A percentile compares a stretch with the other conserved stretches of the same genome.
These are phyloP conservation scores for Tanacetum coccineum DNA, from an alignment of 129 eudicot species.

Conservation along the genomic window DNA sequence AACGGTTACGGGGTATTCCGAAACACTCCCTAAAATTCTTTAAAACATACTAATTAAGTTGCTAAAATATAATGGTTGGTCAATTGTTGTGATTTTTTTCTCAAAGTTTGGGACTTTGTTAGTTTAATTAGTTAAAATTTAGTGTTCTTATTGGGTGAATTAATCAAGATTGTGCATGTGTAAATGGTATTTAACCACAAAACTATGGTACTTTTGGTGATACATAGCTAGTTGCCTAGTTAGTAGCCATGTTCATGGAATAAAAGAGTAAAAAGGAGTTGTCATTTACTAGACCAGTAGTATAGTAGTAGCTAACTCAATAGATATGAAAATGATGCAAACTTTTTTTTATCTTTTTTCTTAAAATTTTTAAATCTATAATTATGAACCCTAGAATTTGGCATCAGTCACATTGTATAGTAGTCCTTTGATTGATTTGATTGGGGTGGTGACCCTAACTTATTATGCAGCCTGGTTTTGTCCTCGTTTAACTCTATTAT, in stretches of 20 bases:
- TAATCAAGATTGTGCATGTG: slow-evolving; percentile 21
- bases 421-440: slow-evolving; percentile 39
- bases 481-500: slow-evolving; percentile 29
- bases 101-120: slow-evolving; percentile 1
- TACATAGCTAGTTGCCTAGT: neutral
- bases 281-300: slow-evolving; percentile 27
- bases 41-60: neutral
- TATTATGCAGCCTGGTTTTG: slow-evolving; percentile 16
- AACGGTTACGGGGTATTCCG: too few species aligned
- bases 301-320: slow-evolving; percentile 22
- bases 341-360: neutral
- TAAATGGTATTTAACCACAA: slow-evolving; percentile 6
- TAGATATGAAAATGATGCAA: slow-evolving; percentile 37
- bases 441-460: slow-evolving; percentile 28
- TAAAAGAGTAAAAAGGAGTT: slow-evolving; percentile 22
- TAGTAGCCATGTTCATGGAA: slow-evolving; percentile 18
- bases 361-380: slow-evolving; percentile 12
- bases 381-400: slow-evolving; percentile 33
- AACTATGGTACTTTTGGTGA: slow-evolving; percentile 14
- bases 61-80: neutral
- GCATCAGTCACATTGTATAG: slow-evolving; percentile 23
- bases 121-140: neutral
- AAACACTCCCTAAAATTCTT: neutral
- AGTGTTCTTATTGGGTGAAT: neutral
- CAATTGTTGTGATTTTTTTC: slow-evolving; percentile 12